Percentiles rank a stretch among this genome's conserved stretches.
Conservation (phyloP, 192 early-diverging fungal genomes). For the Backusella westeae region DNA sequence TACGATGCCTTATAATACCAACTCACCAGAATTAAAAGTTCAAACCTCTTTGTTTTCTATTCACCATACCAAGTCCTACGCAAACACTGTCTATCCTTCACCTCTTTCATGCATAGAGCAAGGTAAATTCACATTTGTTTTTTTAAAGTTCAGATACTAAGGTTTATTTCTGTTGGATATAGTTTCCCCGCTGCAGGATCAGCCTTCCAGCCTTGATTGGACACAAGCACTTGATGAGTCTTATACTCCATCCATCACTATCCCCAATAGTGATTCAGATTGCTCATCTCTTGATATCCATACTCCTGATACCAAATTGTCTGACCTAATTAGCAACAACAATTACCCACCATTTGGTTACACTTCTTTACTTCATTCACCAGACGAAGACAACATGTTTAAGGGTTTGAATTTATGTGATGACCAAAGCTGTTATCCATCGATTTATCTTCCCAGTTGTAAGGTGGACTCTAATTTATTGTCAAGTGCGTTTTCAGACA, state of each 20-base stretch:
- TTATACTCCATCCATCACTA: not conserved
- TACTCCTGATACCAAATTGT: not conserved
- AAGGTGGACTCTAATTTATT: not conserved
- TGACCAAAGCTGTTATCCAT: not conserved
- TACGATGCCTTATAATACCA: not conserved
- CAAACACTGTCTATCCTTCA: not conserved
- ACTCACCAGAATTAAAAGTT: not conserved
- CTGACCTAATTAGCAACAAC: not conserved
- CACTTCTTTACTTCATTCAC: not conserved
- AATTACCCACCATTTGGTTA: not conserved
- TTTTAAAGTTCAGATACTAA: not conserved
- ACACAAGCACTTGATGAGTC: not conserved
- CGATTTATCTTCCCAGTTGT: not conserved
- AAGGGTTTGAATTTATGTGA: not conserved
- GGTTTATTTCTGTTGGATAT: not conserved
- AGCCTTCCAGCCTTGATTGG: not conserved
- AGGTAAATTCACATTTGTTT: not conserved
- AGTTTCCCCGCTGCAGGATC: not conserved
- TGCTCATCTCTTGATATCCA: conserved; percentile 1
- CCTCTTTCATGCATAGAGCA: conserved; percentile 6
- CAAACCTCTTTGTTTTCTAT: not conserved
- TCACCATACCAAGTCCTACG: not conserved
- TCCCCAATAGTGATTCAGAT: not conserved
- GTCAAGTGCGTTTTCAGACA: not conserved
- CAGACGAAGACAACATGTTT: not conserved